Percentiles rank a stretch among this genome's conserved stretches.
Conservation (phyloP, 768 basidiomycete species). For the Rhizopogon rudus region DNA sequence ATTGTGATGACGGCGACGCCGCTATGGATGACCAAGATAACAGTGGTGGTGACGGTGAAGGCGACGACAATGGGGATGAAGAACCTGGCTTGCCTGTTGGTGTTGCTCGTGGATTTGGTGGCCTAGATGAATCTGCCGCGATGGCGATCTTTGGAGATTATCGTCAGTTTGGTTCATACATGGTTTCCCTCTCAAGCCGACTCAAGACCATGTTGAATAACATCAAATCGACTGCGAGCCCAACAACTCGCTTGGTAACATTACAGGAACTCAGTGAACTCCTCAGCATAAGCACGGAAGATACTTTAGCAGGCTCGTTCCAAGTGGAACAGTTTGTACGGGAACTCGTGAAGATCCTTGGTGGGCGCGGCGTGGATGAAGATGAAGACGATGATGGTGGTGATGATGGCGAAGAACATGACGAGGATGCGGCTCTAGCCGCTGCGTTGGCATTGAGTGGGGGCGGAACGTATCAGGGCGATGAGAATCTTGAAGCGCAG, state of each 20-base stretch:
- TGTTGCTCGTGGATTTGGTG: conserved; percentile 37
- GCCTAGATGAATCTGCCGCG: conserved; percentile 65
- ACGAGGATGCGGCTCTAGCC: conserved; percentile 86
- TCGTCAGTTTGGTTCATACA: conserved; percentile 86
- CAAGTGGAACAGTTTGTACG: conserved; percentile 88
- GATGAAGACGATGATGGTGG: conserved; percentile 73
- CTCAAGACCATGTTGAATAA: conserved; percentile 89
- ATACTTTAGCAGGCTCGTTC: conserved; percentile 95
- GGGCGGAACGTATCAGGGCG: conserved; percentile 64
- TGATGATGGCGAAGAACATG: conserved; percentile 54
- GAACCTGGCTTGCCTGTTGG: conserved; percentile 31
- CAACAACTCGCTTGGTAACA: conserved; percentile 81
- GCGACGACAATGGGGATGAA: conserved; percentile 37
- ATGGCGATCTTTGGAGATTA: conserved; percentile 85
- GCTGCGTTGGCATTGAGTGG: conserved; percentile 83
- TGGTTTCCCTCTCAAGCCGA: conserved; percentile 82
- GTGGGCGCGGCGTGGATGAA: conserved; percentile 65
- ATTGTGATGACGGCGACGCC: conserved; percentile 35
- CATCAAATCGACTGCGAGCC: conserved; percentile 80
- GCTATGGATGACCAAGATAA: conserved; percentile 45
- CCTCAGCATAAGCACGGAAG: conserved; percentile 94
- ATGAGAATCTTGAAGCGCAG: conserved; percentile 90
- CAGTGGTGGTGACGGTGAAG: conserved; percentile 45
- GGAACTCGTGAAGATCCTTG: conserved; percentile 88
- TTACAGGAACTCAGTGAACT: conserved; percentile 94